These are phyloP conservation scores for Apocynum venetum DNA, from an alignment of 257 asterid species.

Conservation along the genomic window DNA sequence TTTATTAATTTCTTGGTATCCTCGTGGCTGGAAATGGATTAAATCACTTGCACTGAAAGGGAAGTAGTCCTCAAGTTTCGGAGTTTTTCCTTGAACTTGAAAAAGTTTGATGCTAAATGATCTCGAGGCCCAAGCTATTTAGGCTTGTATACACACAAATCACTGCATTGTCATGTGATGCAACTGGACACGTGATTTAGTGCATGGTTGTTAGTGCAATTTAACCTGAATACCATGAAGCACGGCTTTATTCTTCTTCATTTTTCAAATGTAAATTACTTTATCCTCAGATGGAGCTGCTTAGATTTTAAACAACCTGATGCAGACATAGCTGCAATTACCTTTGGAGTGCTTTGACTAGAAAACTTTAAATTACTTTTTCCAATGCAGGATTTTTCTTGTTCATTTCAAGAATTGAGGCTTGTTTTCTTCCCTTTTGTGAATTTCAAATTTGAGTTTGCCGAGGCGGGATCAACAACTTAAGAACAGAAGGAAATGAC, in stretches of 20 bases:
- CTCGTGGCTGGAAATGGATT: background rate
- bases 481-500: too few species aligned
- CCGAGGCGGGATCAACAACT: background rate
- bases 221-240: background rate
- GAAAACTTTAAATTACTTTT: background rate
- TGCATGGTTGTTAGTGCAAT: background rate
- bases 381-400: background rate
- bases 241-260: background rate
- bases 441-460: background rate
- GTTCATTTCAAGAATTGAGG: background rate
- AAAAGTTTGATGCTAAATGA: background rate
- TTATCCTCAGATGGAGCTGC: background rate
- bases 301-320: background rate
- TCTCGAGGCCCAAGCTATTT: background rate
- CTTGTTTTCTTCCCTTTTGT: background rate
- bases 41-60: background rate
- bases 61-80: background rate
- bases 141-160: background rate
- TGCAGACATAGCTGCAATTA: background rate
- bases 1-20: background rate
- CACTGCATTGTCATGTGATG: background rate
- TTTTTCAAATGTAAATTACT: background rate
- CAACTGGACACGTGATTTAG: background rate
- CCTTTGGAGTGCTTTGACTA: too few species aligned
- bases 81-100: background rate